Base-by-base conservation (phyloP, 257 asterid genomes). In the Ocimum tenuiflorum region DNA sequence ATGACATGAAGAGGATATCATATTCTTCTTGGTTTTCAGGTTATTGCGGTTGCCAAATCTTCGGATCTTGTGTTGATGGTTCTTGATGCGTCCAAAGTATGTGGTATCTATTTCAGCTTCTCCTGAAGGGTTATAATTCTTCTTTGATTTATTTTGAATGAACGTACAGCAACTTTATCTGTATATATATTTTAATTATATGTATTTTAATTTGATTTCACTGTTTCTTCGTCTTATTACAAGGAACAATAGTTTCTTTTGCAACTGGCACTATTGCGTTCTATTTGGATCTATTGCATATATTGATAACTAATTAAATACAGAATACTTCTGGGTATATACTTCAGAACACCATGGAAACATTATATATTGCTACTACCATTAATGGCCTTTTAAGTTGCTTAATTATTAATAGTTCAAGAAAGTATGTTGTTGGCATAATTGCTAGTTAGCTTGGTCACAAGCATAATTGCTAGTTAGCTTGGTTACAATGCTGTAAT, bases 41-140 rank as follows among this genome's bases (percentile, higher is more conserved):
- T 94, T 56, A 94, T 94, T 68, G 99, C 97, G 35, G 99, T 94
- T 46, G 81, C 99, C 67, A 92, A 92, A 79, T 92, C 97, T 48
- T 88, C 99, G 6, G 99, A 92, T 83, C 88, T 92, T 60, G 97
- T 94, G 27, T 73, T 94, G 82, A 94, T 94, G 83, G 83, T 79
- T 75, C 68, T 79, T 20, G 83, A 79, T 63, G 83, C 78, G 20
- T 79, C 83, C 19, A 79, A 79, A 79, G 83, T 79, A 75, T 72
- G 83, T 67, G 15, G 47, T 48, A 39, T 14, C 11, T 67, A 31
- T 58, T 42, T 70, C 43, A 41, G 49, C 45, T 66, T 48, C 43
- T 70, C 12, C 27, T 31, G 29, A 33, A 52, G 49, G 7, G 14
- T 47, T 23, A 1, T 4, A 7, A 13, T 74, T 53, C 23, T 36